Evolutionary conservation across 192 early-diverging fungal genomes (phyloP).

Genomic region (Linnemannia elongata): DNA sequence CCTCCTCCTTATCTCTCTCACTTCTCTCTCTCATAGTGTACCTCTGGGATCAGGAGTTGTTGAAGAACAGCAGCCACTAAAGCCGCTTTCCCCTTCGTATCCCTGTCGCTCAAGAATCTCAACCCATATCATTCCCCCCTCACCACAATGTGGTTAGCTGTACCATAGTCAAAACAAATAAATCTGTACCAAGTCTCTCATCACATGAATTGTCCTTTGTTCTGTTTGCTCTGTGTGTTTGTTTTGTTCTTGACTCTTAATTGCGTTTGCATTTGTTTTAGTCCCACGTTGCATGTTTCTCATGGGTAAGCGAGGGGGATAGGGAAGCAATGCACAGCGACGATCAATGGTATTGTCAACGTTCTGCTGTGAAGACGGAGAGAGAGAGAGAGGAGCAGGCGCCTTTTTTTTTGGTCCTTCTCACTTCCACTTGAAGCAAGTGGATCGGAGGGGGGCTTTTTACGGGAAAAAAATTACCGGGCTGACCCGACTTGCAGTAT

Average conservation of each 20-base stretch:
- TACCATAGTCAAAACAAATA: constrained; percentile 1
- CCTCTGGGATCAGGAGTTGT: constrained; percentile 70
- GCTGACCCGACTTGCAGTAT: no score
- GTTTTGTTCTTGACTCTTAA: background rate
- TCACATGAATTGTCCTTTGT: background rate
- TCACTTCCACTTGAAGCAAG: no score
- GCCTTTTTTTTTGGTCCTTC: no score
- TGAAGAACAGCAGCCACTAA: constrained; percentile 35
- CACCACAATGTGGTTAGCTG: background rate
- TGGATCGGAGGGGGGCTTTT: no score
- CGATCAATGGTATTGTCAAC: no score
- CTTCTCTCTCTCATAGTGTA: constrained; percentile 38
- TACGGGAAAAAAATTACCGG: no score
- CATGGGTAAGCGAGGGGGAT: background rate
- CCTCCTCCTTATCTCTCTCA: background rate
- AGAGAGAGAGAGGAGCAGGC: no score
- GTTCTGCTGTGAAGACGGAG: no score
- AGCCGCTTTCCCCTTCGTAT: background rate
- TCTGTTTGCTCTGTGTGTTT: no score
- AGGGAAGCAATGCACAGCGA: background rate
- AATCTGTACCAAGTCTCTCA: background rate
- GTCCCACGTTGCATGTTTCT: background rate
- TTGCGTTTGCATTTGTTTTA: background rate
- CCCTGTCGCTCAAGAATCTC: background rate
- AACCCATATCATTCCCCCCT: background rate